Percentiles rank a stretch among this genome's conserved stretches.
Evolutionary conservation across 2,329 filamentous ascomycete species (phyloP).

Genomic region (Botrytis galanthina): DNA sequence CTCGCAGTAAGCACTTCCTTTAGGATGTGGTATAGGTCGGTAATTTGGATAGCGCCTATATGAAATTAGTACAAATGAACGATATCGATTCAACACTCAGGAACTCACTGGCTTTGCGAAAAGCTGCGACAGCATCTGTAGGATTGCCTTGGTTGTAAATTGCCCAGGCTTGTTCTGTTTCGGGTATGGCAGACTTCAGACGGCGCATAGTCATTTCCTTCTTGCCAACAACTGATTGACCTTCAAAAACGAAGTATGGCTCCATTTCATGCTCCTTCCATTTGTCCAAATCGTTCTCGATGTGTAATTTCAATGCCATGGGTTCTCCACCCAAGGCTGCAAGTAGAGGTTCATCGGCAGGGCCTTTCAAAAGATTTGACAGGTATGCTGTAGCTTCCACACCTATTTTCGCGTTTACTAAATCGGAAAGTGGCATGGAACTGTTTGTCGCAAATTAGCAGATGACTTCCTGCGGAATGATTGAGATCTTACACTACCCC

Average conservation of each 20-base stretch:
- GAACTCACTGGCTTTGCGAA: conserved; percentile 72
- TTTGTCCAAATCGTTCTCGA: conserved; percentile 71
- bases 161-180: conserved; percentile 79
- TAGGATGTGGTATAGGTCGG: conserved; percentile 73
- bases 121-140: conserved; percentile 77
- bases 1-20: conserved; percentile 70
- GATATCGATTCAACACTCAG: neutral
- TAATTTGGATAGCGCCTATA: conserved; percentile 66
- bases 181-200: conserved; percentile 62
- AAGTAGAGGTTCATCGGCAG: conserved; percentile 80
- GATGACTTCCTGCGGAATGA: neutral
- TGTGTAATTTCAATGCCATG: conserved; percentile 69
- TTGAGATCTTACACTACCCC: conserved; percentile 4
- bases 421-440: conserved; percentile 59
- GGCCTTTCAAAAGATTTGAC: conserved; percentile 68
- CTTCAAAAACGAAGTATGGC: conserved; percentile 91
- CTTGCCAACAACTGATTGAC: conserved; percentile 74
- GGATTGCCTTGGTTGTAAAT: conserved; percentile 81
- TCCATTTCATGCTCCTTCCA: conserved; percentile 69
- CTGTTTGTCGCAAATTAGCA: conserved; percentile 22
- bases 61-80: conserved; percentile 34
- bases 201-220: conserved; percentile 66
- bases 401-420: conserved; percentile 73
- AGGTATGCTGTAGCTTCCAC: conserved; percentile 92
- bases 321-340: conserved; percentile 87